Evolutionary conservation across 495 filamentous ascomycete species (phyloP), one percentile per base, ranked within the genome.

Genomic region (Daldinia loculata): DNA sequence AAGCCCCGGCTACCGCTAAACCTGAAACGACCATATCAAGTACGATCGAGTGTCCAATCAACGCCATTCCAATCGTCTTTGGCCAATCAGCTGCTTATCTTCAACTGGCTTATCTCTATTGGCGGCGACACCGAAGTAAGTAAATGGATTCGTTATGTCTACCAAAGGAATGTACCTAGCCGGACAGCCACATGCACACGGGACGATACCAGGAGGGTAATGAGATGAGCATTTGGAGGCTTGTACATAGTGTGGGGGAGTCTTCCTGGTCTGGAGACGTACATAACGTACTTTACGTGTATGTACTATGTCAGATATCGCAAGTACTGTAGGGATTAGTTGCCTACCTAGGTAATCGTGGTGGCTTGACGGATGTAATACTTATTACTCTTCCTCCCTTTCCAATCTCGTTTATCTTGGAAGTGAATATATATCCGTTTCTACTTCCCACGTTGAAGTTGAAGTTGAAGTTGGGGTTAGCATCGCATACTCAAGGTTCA

Each of bases 41-140:
- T n/a, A 58, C 43, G 68, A 71, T 66, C 68, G 27, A 43, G 39
- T 36, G 17, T 38, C 19, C 27, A 63, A 24, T 38, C 32, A 67
- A 60, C 60, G 64, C 63, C 69, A 34, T 63, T 27, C 36, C 27
- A 51, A 12, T 41, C 12, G n/a, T 6, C 4, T 0, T 14, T 24
- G 8, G 19, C 69, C 65, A 72, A 72, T 72, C 61, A 72, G 29
- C 61, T 53, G 55, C 65, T 68, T 69, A 69, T 69, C 70, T 34
- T 64, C 29, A 24, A 3, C 55, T 43, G 51, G 22, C 69, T 67
- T 72, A 72, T 67, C 69, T 67, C 52, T 57, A 58, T 65, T 65
- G 45, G 64, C 65, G 61, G 70, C 61, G 38, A 57, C 65, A 68
- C 70, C 70, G 70, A 69, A 63, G 63, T 34, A 32, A 12, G 63